Conservation (phyloP, 768 basidiomycete species). For the Termitomyces sp. region DNA sequence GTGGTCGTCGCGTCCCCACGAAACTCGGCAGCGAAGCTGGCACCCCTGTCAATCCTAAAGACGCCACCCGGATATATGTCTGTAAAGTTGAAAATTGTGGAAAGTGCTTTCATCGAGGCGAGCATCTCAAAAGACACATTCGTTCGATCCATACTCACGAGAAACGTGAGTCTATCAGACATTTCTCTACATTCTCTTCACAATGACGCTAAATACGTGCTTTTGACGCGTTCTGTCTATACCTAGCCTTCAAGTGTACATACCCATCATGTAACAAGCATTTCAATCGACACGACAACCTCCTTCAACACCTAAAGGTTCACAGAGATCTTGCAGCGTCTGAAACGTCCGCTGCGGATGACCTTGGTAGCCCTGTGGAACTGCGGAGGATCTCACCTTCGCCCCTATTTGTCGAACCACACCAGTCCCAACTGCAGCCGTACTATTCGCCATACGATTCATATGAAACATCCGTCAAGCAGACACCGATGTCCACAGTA, state of each 20-base stretch:
- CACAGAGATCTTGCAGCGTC: conserved; percentile 37
- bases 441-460: conserved; percentile 7
- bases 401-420: conserved; percentile 5
- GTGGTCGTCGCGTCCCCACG: conserved; percentile 73
- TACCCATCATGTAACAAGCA: conserved; percentile 61
- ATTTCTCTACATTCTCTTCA: conserved; percentile 7
- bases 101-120: conserved; percentile 76
- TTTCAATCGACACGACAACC: conserved; percentile 78
- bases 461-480: conserved; percentile 8
- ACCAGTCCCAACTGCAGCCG: conserved; percentile 8
- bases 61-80: conserved; percentile 36
- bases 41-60: conserved; percentile 12
- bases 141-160: conserved; percentile 78
- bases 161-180: conserved; percentile 53
- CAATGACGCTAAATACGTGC: conserved; percentile 8
- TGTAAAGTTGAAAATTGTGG: conserved; percentile 68
- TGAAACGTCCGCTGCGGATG: conserved; percentile 10
- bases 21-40: conserved; percentile 15
- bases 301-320: conserved; percentile 73
- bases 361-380: conserved; percentile 8
- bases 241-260: conserved; percentile 66
- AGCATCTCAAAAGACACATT: conserved; percentile 81
- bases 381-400: conserved; percentile 5
- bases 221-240: conserved; percentile 11
- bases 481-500: not conserved